Percentiles rank a stretch among this genome's conserved stretches.
phyloP scores from a whole-genome alignment of 2,329 filamentous ascomycete species.

The Trichoderma koningiopsis region DNA sequence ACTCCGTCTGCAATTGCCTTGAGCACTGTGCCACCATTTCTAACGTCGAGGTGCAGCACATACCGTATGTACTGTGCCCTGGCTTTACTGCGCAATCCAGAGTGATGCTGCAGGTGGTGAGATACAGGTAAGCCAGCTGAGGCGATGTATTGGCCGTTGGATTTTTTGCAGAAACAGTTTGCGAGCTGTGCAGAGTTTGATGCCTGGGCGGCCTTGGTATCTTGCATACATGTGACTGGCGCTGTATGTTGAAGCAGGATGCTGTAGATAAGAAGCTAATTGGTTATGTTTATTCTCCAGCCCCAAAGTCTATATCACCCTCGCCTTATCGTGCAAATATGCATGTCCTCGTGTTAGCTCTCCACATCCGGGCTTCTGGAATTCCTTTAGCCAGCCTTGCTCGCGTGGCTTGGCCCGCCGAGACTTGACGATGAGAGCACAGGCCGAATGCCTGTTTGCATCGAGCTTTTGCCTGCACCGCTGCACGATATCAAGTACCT shows the following conservation, averaged over 20 bases:
- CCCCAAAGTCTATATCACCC: neutral
- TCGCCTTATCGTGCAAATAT: neutral
- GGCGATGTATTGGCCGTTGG: neutral
- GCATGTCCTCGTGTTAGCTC: neutral
- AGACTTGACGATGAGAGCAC: conserved; percentile 7
- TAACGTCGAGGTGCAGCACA: neutral
- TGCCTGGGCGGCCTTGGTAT: no score
- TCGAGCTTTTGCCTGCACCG: neutral
- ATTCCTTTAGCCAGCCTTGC: conserved; percentile 1
- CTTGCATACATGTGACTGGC: no score
- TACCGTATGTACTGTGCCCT: neutral
- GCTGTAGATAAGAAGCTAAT: no score
- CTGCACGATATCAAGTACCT: no score
- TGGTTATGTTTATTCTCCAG: no score
- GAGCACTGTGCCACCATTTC: neutral
- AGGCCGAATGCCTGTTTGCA: neutral
- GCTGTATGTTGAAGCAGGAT: no score
- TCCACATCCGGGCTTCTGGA: neutral
- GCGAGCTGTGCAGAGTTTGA: no score
- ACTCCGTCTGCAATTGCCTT: neutral
- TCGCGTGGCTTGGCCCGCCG: neutral
- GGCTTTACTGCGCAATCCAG: neutral
- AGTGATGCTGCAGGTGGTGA: neutral
- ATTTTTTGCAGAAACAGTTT: no score
- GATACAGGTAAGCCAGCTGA: neutral